phyloP scores from a whole-genome alignment of 768 basidiomycete genomes.

The Leccinum incarnatum region DNA sequence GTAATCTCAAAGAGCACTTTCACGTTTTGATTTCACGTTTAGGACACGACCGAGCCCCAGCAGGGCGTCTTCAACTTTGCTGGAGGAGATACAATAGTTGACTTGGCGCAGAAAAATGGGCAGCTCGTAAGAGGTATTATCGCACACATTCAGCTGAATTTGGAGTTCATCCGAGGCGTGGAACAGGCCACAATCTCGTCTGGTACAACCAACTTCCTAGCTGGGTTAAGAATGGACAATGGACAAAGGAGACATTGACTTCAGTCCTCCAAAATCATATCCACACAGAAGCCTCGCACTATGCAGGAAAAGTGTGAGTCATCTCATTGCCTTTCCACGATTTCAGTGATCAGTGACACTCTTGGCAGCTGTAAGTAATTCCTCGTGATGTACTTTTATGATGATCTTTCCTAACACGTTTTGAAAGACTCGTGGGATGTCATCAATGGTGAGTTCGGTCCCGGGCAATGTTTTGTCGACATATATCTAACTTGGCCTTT shows the following conservation, averaged over 20 bases:
- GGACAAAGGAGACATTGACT: constrained; percentile 14
- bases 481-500: neutral
- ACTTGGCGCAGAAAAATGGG: constrained; percentile 17
- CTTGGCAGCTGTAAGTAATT: constrained; percentile 13
- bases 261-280: constrained; percentile 18
- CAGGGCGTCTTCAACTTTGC: constrained; percentile 24
- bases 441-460: constrained; percentile 13
- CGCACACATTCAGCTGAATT: neutral
- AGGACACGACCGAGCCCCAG: constrained; percentile 22
- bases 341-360: neutral
- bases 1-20: neutral
- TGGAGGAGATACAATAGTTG: constrained; percentile 18
- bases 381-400: neutral
- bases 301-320: constrained; percentile 12
- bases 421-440: constrained; percentile 23
- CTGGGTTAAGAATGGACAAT: constrained; percentile 17
- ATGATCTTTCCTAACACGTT: neutral
- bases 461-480: neutral
- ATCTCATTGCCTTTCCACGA: neutral
- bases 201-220: constrained; percentile 15
- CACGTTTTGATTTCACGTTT: neutral
- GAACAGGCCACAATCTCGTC: constrained; percentile 19
- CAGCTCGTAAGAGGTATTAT: constrained; percentile 19
- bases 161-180: neutral
- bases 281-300: constrained; percentile 15